phyloP scores from a whole-genome alignment of 768 basidiomycete species.

The Hericium coralloides region DNA sequence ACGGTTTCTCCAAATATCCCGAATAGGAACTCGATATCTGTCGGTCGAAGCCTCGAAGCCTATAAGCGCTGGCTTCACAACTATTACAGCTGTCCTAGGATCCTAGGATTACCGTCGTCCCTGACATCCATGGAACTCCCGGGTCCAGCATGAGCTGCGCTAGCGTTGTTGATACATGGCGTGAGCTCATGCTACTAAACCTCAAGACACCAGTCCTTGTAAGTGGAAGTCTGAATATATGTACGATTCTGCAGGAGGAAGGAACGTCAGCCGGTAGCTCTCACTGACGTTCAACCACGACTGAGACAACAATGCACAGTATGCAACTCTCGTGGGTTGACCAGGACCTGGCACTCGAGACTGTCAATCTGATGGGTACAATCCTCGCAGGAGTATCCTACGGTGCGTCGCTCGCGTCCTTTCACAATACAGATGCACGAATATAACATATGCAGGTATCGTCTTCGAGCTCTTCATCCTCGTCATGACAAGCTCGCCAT shows the following conservation, averaged over 20 bases:
- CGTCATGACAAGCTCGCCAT: neutral
- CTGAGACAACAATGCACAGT: slow-evolving; percentile 1
- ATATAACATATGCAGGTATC: slow-evolving; percentile 8
- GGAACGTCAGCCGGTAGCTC: neutral
- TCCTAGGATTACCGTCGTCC: too few relatives aligned
- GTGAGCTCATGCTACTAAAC: neutral
- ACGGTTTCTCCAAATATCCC: too few relatives aligned
- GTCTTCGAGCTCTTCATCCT: slow-evolving; percentile 10
- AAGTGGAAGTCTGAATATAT: slow-evolving; percentile 1
- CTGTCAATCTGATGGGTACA: slow-evolving; percentile 14
- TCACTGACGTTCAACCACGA: neutral
- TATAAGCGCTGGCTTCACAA: too few relatives aligned
- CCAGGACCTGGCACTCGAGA: slow-evolving; percentile 2
- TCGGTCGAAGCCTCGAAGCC: too few relatives aligned
- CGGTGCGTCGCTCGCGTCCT: slow-evolving; percentile 10
- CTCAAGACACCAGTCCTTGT: slow-evolving; percentile 9
- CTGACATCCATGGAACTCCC: too few relatives aligned
- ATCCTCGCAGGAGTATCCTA: slow-evolving; percentile 18
- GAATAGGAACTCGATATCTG: too few relatives aligned
- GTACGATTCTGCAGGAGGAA: neutral
- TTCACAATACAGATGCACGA: too few relatives aligned
- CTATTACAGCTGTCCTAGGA: too few relatives aligned
- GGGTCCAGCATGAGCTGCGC: too few relatives aligned
- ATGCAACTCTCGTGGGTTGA: neutral
- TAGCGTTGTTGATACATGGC: too few relatives aligned